phyloP scores from a whole-genome alignment of 441 rosid genomes.

The Pelargonium myrrhifolium region DNA sequence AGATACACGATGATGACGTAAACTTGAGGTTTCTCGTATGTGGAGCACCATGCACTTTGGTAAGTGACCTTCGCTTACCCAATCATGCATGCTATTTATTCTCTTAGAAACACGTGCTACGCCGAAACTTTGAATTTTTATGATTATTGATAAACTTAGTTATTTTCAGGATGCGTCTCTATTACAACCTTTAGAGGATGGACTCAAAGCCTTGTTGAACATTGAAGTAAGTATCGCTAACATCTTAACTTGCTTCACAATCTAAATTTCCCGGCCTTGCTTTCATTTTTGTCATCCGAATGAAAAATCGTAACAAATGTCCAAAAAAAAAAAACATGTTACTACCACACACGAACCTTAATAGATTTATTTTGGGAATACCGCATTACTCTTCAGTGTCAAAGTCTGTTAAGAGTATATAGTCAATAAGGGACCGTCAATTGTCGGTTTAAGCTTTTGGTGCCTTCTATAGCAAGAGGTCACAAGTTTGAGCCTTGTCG shows the following conservation, averaged over 20 bases:
- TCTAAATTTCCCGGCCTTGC: not conserved
- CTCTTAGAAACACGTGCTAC: not conserved
- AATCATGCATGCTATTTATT: not conserved
- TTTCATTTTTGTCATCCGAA: not conserved
- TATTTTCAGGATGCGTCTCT: not conserved
- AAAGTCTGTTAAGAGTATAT: no score
- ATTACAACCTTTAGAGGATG: conserved; percentile 3
- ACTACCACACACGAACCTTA: no score
- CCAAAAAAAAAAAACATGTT: no score
- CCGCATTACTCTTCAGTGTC: no score
- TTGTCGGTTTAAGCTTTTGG: no score
- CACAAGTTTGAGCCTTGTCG: no score
- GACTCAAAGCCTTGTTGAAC: conserved; percentile 5
- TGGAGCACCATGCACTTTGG: not conserved
- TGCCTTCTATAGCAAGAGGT: no score
- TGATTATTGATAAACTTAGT: not conserved
- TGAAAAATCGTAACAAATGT: not conserved
- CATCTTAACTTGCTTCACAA: not conserved
- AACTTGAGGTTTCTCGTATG: conserved; percentile 6
- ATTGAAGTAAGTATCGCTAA: not conserved
- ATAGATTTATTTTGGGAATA: no score
- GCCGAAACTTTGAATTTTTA: no score
- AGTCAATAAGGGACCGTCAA: no score
- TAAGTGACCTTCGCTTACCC: not conserved
- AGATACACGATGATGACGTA: conserved; percentile 3